Evolutionary conservation across 768 basidiomycete species (phyloP), one percentile per base, ranked within the genome.

Genomic region (Solioccasus polychromus): DNA sequence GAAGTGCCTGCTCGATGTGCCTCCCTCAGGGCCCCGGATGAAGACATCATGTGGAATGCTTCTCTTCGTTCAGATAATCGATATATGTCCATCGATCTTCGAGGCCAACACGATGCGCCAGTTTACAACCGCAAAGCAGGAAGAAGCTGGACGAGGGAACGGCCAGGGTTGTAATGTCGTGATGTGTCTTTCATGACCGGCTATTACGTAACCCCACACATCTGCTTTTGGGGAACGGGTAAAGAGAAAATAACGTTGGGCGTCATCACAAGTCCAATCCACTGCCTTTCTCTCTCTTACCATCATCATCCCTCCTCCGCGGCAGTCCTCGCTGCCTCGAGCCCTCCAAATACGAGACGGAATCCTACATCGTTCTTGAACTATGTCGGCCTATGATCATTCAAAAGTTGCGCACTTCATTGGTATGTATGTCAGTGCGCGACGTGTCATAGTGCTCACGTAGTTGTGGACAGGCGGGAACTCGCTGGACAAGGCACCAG

Each of bases 401-500:
- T 68, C 75, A 51, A 80, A 72, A 70, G 78, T 80, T 49, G 65
- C 79, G 25, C 81, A 83, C 40, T 84, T 82, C 63, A 79, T 84
- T 50, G 82, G 82, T 82, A 50, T 48, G 67, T 51, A 26, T 36
- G 49, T 34, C 42, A 8, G 6, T n/a, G 15, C 24, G 20, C 9
- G 35, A 38, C 44, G 47, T 35, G 58, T 44, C 41, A 32, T 51
- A 42, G 41, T 35, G 52, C 47, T 47, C 11, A 51, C 44, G 18
- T 20, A 34, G 26, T 28, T 39, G 37, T 26, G 26, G 45, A n/a
- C 61, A 97, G 96, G 96, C 60, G 94, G 92, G 51, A 97, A 97
- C 71, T 82, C 89, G 24, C 64, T 99, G 51, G 90, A 93, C 49
- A 85, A 79, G 50, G 94, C 94, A 24, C 72, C 85, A 22, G 74